Percentiles rank a stretch among this genome's conserved stretches.
Conservation (phyloP, 306 rosid genomes). For the Prunus mume region DNA sequence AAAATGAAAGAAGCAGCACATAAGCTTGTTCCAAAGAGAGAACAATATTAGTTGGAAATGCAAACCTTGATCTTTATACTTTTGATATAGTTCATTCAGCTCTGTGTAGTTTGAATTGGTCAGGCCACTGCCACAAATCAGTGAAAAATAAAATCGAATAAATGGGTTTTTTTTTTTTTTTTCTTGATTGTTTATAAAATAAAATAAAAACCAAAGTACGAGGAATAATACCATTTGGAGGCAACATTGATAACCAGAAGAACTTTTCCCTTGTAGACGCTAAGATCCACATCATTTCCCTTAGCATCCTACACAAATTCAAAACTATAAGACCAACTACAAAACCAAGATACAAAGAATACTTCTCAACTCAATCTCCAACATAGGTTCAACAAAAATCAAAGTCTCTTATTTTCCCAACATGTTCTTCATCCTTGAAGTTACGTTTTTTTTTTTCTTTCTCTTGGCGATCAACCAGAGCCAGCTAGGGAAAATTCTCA, state of each 20-base stretch:
- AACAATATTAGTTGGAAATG: neutral
- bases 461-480: neutral
- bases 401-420: neutral
- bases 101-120: slow-evolving; percentile 77
- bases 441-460: neutral
- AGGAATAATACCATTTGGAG: slow-evolving; percentile 65
- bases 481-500: neutral
- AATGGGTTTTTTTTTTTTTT: neutral
- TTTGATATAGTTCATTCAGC: slow-evolving; percentile 71
- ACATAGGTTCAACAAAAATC: neutral
- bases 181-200: neutral
- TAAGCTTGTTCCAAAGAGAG: neutral
- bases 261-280: slow-evolving; percentile 68
- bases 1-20: neutral
- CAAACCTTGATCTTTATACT: slow-evolving; percentile 76
- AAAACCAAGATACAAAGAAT: neutral
- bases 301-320: slow-evolving; percentile 50
- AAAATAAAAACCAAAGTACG: neutral
- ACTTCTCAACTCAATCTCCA: neutral
- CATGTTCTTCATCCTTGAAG: neutral
- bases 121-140: slow-evolving; percentile 65
- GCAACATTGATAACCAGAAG: slow-evolving; percentile 83
- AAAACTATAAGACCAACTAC: neutral
- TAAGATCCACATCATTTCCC: slow-evolving; percentile 62
- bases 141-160: neutral